Evolutionary conservation across 805 yeast genomes (phyloP), one percentile per base, ranked within the genome.

Genomic region (Candida easanensis): DNA sequence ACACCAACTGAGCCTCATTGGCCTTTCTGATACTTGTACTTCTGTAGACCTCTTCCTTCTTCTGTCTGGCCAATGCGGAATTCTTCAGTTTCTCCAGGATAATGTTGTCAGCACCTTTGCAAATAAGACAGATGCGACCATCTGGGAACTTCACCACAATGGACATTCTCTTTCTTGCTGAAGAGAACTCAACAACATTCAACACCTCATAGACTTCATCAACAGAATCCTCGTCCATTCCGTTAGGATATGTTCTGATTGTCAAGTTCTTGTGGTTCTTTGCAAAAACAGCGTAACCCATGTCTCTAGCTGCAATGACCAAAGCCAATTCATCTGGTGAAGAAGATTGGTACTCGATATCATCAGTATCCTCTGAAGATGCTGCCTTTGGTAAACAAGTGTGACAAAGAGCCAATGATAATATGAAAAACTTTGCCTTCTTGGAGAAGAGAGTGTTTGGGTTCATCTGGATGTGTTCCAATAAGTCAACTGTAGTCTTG

Each of bases 321-420:
- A 93, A 68, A 0, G 99, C 99, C 38, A 90, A 65, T 61, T 93
- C 99, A 65, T 93, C 99, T 0, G 99, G 99, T 0, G 97, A 90
- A 0, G 98, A 81, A 0, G 98, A 88, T 60, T 91, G 97, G 56
- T 93, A 93, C 44, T 79, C 82, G 19, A 89, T 77, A 18, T 71
- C 68, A 18, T 71, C 80, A 3, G 55, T 63, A 0, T 62, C 64
- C 10, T 54, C 62, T 17, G 56, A 55, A n/a, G n/a, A n/a, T 1
- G 60, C 53, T 33, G 66, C 73, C 50, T 83, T 82, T 2, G 98
- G 98, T 37, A 88, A 66, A 60, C 98, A 91, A 0, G 93, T 76
- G 59, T 90, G 96, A 56, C 99, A 93, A 36, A 93, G 66, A 0
- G 98, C 93, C 39, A 93, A 68, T 2, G 89, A 74, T 34, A 93